phyloP scores from a whole-genome alignment of 2,329 filamentous ascomycete species.

The Xylariaceae sp. region DNA sequence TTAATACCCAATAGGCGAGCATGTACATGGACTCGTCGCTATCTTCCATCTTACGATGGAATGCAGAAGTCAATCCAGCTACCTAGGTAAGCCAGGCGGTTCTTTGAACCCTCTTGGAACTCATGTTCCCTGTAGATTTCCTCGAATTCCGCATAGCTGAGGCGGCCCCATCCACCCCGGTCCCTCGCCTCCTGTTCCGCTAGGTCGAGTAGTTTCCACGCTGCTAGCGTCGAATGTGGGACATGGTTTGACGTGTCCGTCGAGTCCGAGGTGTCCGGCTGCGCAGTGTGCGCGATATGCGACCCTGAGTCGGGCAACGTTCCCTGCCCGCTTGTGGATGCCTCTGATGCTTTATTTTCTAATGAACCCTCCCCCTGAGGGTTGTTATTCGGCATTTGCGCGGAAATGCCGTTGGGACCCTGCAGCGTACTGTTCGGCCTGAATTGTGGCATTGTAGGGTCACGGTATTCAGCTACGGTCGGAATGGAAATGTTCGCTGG shows the following conservation, averaged over 20 bases:
- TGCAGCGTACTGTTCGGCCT: slow-evolving; percentile 58
- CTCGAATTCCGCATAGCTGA: slow-evolving; percentile 83
- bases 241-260: slow-evolving; percentile 43
- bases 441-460: slow-evolving; percentile 74
- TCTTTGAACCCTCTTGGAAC: slow-evolving; percentile 65
- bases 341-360: neutral
- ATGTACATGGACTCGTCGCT: neutral
- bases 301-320: slow-evolving; percentile 9
- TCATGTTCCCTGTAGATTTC: slow-evolving; percentile 65
- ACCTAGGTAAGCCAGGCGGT: slow-evolving; percentile 79
- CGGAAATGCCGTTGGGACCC: neutral
- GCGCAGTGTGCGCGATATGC: slow-evolving; percentile 14
- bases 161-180: slow-evolving; percentile 79
- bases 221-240: slow-evolving; percentile 47
- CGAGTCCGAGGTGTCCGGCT: slow-evolving; percentile 39
- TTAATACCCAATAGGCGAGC: neutral
- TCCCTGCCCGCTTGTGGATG: neutral
- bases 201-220: slow-evolving; percentile 64
- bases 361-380: neutral
- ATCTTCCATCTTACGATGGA: slow-evolving; percentile 54
- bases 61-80: slow-evolving; percentile 89
- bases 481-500: slow-evolving; percentile 5
- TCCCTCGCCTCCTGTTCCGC: slow-evolving; percentile 72
- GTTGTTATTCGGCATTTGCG: neutral
- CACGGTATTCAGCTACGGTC: slow-evolving; percentile 46